phyloP scores from a whole-genome alignment of 768 basidiomycete genomes.

The Pholiota microspora region DNA sequence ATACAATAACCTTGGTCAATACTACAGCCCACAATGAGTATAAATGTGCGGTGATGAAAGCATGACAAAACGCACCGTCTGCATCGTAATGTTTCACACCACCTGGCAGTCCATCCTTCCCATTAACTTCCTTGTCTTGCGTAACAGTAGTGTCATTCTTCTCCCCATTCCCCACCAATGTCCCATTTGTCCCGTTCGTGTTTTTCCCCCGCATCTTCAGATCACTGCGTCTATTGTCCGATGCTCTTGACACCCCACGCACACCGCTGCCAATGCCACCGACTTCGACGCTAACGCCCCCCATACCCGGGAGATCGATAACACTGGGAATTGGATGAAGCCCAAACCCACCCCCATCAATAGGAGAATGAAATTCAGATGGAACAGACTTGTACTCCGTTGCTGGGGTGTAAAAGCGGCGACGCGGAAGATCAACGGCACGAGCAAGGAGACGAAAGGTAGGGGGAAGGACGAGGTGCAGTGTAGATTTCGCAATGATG shows the following conservation, averaged over 20 bases:
- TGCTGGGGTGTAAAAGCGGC: constrained; percentile 88
- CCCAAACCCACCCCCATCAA: constrained; percentile 36
- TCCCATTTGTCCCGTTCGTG: constrained; percentile 1
- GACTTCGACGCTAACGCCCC: constrained; percentile 41
- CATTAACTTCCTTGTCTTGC: constrained; percentile 31
- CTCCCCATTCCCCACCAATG: constrained; percentile 20
- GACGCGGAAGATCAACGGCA: constrained; percentile 70
- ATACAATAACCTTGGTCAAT: constrained; percentile 87
- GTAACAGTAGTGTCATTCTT: constrained; percentile 17
- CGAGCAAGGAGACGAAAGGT: constrained; percentile 74
- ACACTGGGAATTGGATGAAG: constrained; percentile 81
- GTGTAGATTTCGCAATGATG: constrained; percentile 72
- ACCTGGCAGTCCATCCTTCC: constrained; percentile 30
- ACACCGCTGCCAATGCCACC: constrained; percentile 43
- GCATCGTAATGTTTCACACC: constrained; percentile 77
- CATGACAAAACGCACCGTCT: constrained; percentile 56
- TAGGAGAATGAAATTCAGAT: constrained; percentile 41
- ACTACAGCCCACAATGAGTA: constrained; percentile 40
- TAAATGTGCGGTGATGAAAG: not conserved
- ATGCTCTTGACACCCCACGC: constrained; percentile 20
- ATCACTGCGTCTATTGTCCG: constrained; percentile 33
- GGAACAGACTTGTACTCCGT: constrained; percentile 82
- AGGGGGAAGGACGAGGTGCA: constrained; percentile 79
- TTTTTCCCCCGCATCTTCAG: constrained; percentile 54
- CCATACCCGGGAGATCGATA: constrained; percentile 67